These are phyloP conservation scores for Pythium sukuiense DNA, from an alignment of 352 stramenopile species.

Conservation along the genomic window DNA sequence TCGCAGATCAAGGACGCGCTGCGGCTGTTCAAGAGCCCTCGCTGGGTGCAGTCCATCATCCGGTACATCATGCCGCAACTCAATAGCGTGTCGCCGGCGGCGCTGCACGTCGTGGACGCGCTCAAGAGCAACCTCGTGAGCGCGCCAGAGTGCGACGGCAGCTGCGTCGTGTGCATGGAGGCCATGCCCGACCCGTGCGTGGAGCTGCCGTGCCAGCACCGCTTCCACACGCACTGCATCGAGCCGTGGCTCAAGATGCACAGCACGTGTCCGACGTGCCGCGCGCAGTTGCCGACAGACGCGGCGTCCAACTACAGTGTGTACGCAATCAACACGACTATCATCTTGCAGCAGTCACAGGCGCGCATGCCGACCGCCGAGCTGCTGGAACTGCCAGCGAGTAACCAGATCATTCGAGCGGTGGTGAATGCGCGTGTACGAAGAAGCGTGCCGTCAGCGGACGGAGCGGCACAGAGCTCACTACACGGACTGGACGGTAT, in stretches of 20 bases:
- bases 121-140: constrained; percentile 48
- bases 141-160: constrained; percentile 20
- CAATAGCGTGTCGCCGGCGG: constrained; percentile 75
- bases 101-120: constrained; percentile 55
- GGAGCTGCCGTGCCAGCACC: constrained; percentile 73
- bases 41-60: constrained; percentile 90
- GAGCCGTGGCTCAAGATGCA: constrained; percentile 88
- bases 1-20: constrained; percentile 89
- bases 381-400: constrained; percentile 76
- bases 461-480: background rate
- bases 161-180: constrained; percentile 88
- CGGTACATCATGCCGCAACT: constrained; percentile 89
- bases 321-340: constrained; percentile 90
- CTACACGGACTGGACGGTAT: background rate
- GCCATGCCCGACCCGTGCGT: constrained; percentile 49
- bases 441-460: constrained; percentile 40
- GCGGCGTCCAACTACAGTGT: constrained; percentile 86
- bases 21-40: constrained; percentile 85
- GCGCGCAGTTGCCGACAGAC: constrained; percentile 77
- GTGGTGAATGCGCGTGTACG: constrained; percentile 85
- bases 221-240: constrained; percentile 81
- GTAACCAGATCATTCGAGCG: constrained; percentile 85
- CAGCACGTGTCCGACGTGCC: constrained; percentile 83
- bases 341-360: constrained; percentile 85
- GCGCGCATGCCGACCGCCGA: constrained; percentile 73